These are phyloP conservation scores for Pistacia vera DNA, from an alignment of 345 rosid genomes.

Conservation along the genomic window DNA sequence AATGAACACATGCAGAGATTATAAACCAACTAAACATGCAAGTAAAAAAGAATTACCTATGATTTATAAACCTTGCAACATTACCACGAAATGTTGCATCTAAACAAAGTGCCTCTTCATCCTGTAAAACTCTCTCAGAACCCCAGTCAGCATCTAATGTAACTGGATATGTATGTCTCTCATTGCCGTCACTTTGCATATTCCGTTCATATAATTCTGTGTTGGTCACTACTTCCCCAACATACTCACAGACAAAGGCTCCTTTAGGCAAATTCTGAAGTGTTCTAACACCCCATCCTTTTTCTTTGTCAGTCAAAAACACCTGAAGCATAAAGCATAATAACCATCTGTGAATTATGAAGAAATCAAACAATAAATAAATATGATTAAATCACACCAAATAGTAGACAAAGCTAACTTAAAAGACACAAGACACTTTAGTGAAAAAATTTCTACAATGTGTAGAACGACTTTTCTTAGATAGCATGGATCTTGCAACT, in stretches of 20 bases:
- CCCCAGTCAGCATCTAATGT: slow-evolving; percentile 87
- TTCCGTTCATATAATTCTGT: slow-evolving; percentile 67
- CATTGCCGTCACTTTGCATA: slow-evolving; percentile 34
- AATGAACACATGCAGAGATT: too few species aligned
- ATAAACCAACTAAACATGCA: not conserved
- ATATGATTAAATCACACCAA: not conserved
- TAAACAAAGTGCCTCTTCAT: slow-evolving; percentile 86
- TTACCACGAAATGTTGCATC: slow-evolving; percentile 80
- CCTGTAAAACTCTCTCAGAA: slow-evolving; percentile 51
- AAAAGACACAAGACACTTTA: not conserved
- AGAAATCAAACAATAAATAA: not conserved
- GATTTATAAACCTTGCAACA: slow-evolving; percentile 91
- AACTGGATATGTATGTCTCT: slow-evolving; percentile 60
- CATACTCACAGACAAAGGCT: slow-evolving; percentile 80
- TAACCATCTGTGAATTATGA: not conserved
- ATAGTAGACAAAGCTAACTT: not conserved
- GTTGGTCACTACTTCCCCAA: slow-evolving; percentile 83
- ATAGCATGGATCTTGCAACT: not conserved
- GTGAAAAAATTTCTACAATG: not conserved
- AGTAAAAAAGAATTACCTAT: slow-evolving; percentile 53
- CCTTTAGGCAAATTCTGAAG: slow-evolving; percentile 87
- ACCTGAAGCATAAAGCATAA: slow-evolving; percentile 49
- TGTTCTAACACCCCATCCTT: slow-evolving; percentile 91
- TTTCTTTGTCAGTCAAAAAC: slow-evolving; percentile 67
- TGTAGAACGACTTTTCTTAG: not conserved